These are phyloP conservation scores for Wickerhamomyces bovis DNA, from an alignment of 805 yeast genomes.

Conservation along the genomic window DNA sequence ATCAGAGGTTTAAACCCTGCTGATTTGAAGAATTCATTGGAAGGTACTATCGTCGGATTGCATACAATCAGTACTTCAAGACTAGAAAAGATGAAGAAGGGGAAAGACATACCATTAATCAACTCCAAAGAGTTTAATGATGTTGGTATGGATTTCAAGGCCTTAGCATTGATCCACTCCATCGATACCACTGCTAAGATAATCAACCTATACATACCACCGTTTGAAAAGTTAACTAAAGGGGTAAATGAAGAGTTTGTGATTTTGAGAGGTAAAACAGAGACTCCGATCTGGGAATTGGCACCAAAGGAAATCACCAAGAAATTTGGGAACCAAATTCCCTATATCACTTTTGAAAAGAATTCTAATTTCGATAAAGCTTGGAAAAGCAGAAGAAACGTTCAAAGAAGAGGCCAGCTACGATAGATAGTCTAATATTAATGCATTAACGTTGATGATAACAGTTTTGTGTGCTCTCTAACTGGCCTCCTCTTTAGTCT, in stretches of 20 bases:
- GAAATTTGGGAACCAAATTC: slow-evolving; percentile 26
- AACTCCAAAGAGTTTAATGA: slow-evolving; percentile 3
- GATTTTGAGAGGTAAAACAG: slow-evolving; percentile 57
- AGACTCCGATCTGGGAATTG: slow-evolving; percentile 55
- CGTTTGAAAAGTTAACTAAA: slow-evolving; percentile 12
- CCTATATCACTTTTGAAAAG: slow-evolving; percentile 37
- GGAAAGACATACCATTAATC: slow-evolving; percentile 20
- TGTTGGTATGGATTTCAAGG: slow-evolving; percentile 30
- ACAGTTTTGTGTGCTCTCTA: background rate
- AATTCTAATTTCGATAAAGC: slow-evolving; percentile 43
- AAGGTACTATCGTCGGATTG: slow-evolving; percentile 31
- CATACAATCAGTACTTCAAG: slow-evolving; percentile 14
- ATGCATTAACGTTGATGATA: background rate
- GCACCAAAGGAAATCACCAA: slow-evolving; percentile 19
- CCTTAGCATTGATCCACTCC: slow-evolving; percentile 65
- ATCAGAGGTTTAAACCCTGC: slow-evolving; percentile 26
- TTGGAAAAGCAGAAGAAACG: slow-evolving; percentile 53
- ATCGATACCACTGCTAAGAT: slow-evolving; percentile 33
- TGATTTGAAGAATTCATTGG: slow-evolving; percentile 30
- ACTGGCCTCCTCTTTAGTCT: slow-evolving; percentile 1
- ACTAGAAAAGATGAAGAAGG: slow-evolving; percentile 14
- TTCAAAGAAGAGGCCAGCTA: slow-evolving; percentile 39
- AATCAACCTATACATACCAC: slow-evolving; percentile 56
- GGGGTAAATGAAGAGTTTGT: slow-evolving; percentile 26
- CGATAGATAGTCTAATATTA: background rate